phyloP scores from a whole-genome alignment of 805 yeast genomes.

The Candida vartiovaarae region DNA sequence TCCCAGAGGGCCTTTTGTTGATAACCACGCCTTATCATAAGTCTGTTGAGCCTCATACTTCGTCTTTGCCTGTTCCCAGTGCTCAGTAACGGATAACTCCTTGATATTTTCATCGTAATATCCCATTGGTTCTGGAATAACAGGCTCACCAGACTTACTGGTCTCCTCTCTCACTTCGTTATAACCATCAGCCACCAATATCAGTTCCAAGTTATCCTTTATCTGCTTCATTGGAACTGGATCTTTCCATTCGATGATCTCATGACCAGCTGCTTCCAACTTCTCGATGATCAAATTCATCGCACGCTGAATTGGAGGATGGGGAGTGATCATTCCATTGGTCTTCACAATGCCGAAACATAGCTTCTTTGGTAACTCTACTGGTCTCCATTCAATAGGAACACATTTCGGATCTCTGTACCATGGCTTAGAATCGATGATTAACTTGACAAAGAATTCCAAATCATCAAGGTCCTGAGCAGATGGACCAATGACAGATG shows the following conservation, averaged over 20 bases:
- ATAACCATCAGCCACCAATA: constrained; percentile 70
- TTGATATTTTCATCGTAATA: constrained; percentile 43
- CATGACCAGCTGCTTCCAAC: constrained; percentile 32
- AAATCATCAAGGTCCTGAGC: constrained; percentile 30
- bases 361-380: constrained; percentile 27
- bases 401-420: constrained; percentile 31
- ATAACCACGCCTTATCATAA: constrained; percentile 32
- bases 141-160: constrained; percentile 61
- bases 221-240: constrained; percentile 24
- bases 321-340: constrained; percentile 31
- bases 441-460: constrained; percentile 25
- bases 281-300: constrained; percentile 24
- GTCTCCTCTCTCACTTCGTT: constrained; percentile 43
- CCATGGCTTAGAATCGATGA: constrained; percentile 34
- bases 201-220: constrained; percentile 40
- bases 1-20: constrained; percentile 44
- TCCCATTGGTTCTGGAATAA: constrained; percentile 50
- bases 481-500: constrained; percentile 42
- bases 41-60: constrained; percentile 28
- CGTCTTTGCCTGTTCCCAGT: constrained; percentile 32
- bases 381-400: constrained; percentile 34
- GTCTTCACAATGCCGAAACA: constrained; percentile 40
- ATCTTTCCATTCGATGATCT: constrained; percentile 36
- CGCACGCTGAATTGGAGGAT: constrained; percentile 49
- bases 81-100: constrained; percentile 28